Conservation (phyloP, 179 eudicot genomes). For the Silene vulgaris region DNA sequence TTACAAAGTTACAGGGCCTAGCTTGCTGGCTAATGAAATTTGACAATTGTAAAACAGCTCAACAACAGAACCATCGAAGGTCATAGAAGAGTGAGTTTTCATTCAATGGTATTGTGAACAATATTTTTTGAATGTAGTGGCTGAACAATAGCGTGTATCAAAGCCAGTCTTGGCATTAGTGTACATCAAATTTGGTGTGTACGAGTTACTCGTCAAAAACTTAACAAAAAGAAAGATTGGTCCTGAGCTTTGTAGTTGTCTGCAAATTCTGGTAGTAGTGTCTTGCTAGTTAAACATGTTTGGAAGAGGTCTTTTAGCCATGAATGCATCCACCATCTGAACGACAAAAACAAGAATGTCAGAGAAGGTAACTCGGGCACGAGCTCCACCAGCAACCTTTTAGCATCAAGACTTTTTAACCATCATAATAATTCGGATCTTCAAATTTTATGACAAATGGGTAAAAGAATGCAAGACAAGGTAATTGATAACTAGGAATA, state of each 20-base stretch:
- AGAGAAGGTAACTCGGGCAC: neutral
- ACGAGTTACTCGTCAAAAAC: neutral
- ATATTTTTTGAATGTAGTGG: neutral
- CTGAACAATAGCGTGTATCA: conserved; percentile 8
- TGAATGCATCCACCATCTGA: conserved; percentile 96
- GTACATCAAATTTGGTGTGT: conserved; percentile 1
- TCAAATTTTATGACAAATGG: neutral
- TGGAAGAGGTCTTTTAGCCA: conserved; percentile 93
- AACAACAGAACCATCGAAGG: neutral
- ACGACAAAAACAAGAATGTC: conserved; percentile 14
- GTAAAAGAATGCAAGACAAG: neutral
- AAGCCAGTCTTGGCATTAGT: neutral
- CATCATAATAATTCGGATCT: neutral
- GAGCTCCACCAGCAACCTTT: too few relatives aligned
- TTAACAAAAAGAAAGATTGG: neutral
- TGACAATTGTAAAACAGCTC: neutral
- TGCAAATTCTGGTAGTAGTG: neutral
- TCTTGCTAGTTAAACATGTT: conserved; percentile 58
- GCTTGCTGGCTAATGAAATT: too few relatives aligned
- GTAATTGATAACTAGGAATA: neutral
- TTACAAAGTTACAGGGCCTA: too few relatives aligned
- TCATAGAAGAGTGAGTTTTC: neutral
- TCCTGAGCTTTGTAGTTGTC: neutral
- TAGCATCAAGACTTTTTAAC: neutral
- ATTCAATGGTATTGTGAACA: neutral